Base-by-base conservation (phyloP, 345 rosid genomes). In the Rhodamnia argentea region DNA sequence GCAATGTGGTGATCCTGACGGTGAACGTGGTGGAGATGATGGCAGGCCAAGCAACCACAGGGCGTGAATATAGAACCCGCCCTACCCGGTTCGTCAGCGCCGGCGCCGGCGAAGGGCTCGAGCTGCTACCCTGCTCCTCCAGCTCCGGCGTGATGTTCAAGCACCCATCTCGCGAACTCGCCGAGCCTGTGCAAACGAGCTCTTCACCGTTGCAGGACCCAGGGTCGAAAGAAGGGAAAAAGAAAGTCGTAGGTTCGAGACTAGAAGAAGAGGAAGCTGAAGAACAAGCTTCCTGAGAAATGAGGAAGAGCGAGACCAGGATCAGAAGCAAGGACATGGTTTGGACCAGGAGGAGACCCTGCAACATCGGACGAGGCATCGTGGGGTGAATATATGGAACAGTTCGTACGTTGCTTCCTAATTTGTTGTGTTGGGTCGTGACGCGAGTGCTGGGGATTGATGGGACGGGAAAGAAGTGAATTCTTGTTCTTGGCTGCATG, bases 41-140 rank as follows among this genome's bases (percentile, higher is more conserved):
- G 26, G 91, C 89, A 20, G 91, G 89, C 91, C 91, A 91, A 44
- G 88, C 91, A 20, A 84, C 52, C 55, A 90, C 90, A 22, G 87
- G 87, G 1, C 47, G 88, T 27, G 57, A 64, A 83, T 37, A 89
- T 7, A 90, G 84, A 84, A 91, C 92, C 47, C 89, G 87, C 26
- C 93, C 92, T 3, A 87, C 85, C 7, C 82, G 81, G 55, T 89
- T 83, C 0, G 10, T 51, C 8, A 42, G 82, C 26, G 10, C 24
- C 18, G 54, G 7, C 1, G 40, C 9, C 42, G 42, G 42, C 44
- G 44, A 42, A 5, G 42, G 44, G 20, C 70, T 86, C 12, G 87
- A 88, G 85, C 86, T 86, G 85, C 86, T 86, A 55, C 15, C 83
- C 3, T 2, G 53, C 5, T 55, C 32, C 13, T 51, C 54, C 37